phyloP scores from a whole-genome alignment of 2,329 filamentous ascomycete species.

The Pestalotiopsis sp. region DNA sequence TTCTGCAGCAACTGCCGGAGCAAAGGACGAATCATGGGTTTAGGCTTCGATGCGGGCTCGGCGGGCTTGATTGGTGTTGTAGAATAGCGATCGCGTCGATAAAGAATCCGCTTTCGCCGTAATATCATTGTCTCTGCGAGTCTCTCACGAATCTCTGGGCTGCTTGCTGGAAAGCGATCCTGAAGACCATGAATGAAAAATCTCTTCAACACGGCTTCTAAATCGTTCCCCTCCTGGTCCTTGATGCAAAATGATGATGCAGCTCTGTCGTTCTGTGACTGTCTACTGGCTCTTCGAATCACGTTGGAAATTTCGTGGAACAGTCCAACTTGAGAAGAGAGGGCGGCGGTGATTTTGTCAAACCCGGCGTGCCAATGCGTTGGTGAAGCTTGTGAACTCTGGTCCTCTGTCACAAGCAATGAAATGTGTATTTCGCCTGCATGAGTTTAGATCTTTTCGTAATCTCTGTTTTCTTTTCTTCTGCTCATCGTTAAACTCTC shows the following conservation, averaged over 20 bases:
- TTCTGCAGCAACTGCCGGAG: no score
- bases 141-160: neutral
- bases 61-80: neutral
- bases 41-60: neutral
- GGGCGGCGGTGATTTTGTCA: neutral
- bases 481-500: neutral
- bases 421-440: neutral
- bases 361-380: neutral
- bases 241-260: neutral
- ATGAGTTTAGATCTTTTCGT: neutral
- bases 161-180: neutral
- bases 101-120: neutral
- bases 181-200: neutral
- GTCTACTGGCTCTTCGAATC: neutral
- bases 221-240: neutral
- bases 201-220: neutral
- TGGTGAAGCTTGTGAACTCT: neutral
- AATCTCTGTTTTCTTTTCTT: neutral
- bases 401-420: neutral
- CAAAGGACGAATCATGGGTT: neutral
- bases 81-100: neutral
- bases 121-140: neutral
- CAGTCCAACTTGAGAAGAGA: neutral
- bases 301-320: neutral
- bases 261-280: neutral